Evolutionary conservation across 495 filamentous ascomycete species (phyloP), one percentile per base, ranked within the genome.

Genomic region (Letharia lupina): DNA sequence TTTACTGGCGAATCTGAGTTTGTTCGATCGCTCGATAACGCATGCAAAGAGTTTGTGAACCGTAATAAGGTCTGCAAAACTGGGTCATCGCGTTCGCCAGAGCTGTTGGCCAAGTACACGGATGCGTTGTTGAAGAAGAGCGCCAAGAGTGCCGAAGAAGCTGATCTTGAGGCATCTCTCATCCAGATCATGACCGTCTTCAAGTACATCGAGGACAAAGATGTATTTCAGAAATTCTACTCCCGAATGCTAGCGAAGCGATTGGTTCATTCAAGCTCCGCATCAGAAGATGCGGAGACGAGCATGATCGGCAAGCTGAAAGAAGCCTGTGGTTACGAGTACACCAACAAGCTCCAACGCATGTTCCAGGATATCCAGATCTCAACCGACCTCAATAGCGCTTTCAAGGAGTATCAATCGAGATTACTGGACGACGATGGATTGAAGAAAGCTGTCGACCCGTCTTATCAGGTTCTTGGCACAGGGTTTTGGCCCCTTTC

Each of bases 301-400:
- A 96, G 90, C 75, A 99, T 99, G 94, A 98, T 99, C 75, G 90
- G 88, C 80, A 99, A 99, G 77, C 83, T 99, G 68, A 99, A 98
- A 80, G 94, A 99, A 74, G 94, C 93, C 0, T 98, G 94, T 72
- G 94, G 94, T 68, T 98, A 95, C 67, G 94, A 99, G 75, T 99
- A 99, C 74, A 99, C 94, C 69, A 98, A 98, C 80, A 98, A 97
- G 76, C 81, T 99, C 60, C 94, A 98, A 79, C 92, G 95, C 71
- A 99, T 99, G 94, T 98, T 98, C 84, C 92, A 97, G 74, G 94
- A 99, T 71, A 98, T 99, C 78, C 94, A 97, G 74, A 94, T 96
- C 61, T 97, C 93, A 70, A 95, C 96, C 75, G 95, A 98, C 77
- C 86, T 99, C 62, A 98, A 99, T 76, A 81, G 82, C 45, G 84